Evolutionary conservation across 352 stramenopile genomes (phyloP), one percentile per base, ranked within the genome.

Genomic region (Phytophthora pisi): DNA sequence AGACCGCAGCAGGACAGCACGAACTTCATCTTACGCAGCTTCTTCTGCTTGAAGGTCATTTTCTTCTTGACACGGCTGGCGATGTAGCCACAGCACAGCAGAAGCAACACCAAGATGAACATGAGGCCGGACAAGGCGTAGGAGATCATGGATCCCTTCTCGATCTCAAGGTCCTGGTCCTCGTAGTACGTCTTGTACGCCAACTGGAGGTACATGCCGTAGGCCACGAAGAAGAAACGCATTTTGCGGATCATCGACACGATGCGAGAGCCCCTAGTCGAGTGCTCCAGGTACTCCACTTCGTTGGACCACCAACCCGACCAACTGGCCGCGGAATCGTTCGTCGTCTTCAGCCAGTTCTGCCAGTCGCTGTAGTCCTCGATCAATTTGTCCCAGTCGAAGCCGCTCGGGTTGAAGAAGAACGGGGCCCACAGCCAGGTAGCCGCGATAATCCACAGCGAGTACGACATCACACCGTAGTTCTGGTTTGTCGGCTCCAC

Each of bases 391-490:
- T 98, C 93, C 97, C 97, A 99, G 62, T 99, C 97, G 57, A 99
- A 95, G n/a, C 96, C 98, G 45, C 98, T 96, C 24, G 97, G 97
- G 76, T 99, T 99, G 79, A 99, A 96, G 71, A 96, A 88, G 75
- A 96, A 95, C 40, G 89, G 89, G 2, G 82, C 84, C 87, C 87
- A 95, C 66, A 95, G 70, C 87, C 87, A 96, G 31, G 87, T 95
- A 20, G 72, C 84, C 78, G 93, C 95, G 59, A 98, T 98, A 34
- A 99, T 92, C 72, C 86, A 95, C 45, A 99, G 72, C 15, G 96
- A 99, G 90, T 98, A 99, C 46, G 97, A 99, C 75, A 98, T 95
- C 38, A 98, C 97, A 49, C 97, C 93, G 80, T 99, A 99, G 77
- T 99, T 98, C 66, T 97, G 92, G 58, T 98, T 97, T 26, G 91